Conservation (phyloP, 2,329 filamentous ascomycete genomes). For the Venturia aucupariae region DNA sequence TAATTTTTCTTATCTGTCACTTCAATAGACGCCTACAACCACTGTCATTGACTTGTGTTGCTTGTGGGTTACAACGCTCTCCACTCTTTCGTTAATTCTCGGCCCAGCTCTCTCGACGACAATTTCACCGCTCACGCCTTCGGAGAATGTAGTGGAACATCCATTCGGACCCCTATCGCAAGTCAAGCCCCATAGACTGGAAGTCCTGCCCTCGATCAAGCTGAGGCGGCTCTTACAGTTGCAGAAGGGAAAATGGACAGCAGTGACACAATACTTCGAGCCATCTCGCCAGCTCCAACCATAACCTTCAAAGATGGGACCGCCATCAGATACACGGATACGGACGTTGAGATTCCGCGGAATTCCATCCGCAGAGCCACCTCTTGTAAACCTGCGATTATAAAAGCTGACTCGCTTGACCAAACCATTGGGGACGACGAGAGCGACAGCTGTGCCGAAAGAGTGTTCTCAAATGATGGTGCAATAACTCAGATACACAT, state of each 20-base stretch:
- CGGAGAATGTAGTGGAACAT: not conserved
- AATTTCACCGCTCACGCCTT: not conserved
- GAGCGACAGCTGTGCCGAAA: conserved; percentile 51
- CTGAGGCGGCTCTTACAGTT: not conserved
- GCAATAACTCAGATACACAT: not conserved
- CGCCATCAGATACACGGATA: not conserved
- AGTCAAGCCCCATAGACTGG: not conserved
- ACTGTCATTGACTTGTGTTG: not conserved
- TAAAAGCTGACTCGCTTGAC: conserved; percentile 57
- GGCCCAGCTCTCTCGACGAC: not conserved
- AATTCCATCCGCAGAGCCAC: conserved; percentile 23
- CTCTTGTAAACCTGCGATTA: conserved; percentile 56
- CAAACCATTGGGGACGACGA: conserved; percentile 48
- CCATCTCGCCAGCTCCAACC: not conserved
- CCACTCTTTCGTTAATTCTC: not conserved
- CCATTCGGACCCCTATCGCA: not conserved
- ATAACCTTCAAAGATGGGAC: not conserved
- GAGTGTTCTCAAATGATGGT: conserved; percentile 54
- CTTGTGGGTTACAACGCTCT: not conserved
- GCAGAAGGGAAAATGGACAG: not conserved
- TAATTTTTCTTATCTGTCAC: not conserved
- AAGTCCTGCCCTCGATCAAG: not conserved
- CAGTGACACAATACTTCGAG: not conserved
- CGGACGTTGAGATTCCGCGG: not conserved
- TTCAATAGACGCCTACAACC: not conserved